phyloP scores from a whole-genome alignment of 2,329 filamentous ascomycete species.

The Cladosporium sp. region DNA sequence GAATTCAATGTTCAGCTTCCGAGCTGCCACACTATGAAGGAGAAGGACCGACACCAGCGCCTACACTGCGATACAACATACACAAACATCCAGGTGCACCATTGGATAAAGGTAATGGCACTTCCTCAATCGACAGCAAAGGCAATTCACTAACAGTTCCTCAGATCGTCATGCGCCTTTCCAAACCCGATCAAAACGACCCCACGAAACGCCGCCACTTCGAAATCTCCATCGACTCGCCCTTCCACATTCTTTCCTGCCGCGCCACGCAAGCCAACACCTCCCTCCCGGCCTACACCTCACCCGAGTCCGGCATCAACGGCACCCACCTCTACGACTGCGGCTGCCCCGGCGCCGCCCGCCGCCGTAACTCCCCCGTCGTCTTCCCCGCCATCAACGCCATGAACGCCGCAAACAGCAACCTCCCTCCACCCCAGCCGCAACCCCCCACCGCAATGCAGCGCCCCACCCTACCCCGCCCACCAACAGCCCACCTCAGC shows the following conservation, averaged over 20 bases:
- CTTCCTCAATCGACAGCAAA: constrained; percentile 14
- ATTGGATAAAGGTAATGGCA: constrained; percentile 87
- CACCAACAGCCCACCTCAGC: constrained; percentile 31
- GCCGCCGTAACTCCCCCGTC: constrained; percentile 42
- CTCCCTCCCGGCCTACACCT: constrained; percentile 72
- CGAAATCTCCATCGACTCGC: constrained; percentile 93
- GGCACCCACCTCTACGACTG: constrained; percentile 45
- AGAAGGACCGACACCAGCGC: constrained; percentile 58
- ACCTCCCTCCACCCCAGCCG: constrained; percentile 20
- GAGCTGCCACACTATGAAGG: constrained; percentile 75
- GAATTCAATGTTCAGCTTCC: constrained; percentile 91
- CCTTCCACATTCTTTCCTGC: constrained; percentile 88
- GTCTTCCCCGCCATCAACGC: constrained; percentile 52
- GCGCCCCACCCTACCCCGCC: constrained; percentile 47
- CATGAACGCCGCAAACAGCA: constrained; percentile 37
- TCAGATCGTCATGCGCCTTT: constrained; percentile 87
- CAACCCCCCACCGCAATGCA: not conserved
- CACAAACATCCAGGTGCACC: constrained; percentile 87
- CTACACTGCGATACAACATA: constrained; percentile 89
- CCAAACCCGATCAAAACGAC: constrained; percentile 72
- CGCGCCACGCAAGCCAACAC: constrained; percentile 89
- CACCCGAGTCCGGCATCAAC: constrained; percentile 36
- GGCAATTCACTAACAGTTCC: constrained; percentile 6
- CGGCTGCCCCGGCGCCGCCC: constrained; percentile 61
- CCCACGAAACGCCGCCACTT: constrained; percentile 78